phyloP scores from a whole-genome alignment of 148 eudicot species.

The Nyssa sinensis region DNA sequence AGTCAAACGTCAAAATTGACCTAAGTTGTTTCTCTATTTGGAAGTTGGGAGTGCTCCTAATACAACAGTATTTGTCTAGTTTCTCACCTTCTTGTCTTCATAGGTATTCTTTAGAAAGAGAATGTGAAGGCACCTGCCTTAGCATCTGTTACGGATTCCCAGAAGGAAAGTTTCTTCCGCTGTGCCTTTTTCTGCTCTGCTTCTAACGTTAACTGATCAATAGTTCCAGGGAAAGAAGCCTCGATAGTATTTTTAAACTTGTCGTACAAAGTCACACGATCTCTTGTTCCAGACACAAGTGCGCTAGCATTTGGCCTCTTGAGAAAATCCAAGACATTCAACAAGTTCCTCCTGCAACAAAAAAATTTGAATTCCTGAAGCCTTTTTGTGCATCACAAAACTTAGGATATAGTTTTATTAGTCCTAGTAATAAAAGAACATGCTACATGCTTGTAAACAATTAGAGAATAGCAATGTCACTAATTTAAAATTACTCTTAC shows the following conservation, averaged over 20 bases:
- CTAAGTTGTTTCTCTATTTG: background rate
- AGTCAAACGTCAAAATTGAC: background rate
- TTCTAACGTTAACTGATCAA: conserved; percentile 52
- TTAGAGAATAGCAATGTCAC: background rate
- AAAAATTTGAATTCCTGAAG: background rate
- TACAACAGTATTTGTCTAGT: background rate
- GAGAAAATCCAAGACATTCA: conserved; percentile 86
- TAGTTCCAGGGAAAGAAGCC: conserved; percentile 67
- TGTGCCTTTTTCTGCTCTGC: conserved; percentile 52
- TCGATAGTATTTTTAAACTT: conserved; percentile 80
- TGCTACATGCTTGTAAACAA: background rate
- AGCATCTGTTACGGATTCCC: conserved; percentile 79
- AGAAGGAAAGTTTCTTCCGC: conserved; percentile 58
- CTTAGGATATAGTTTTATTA: background rate
- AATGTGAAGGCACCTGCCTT: conserved; percentile 83
- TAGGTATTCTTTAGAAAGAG: conserved; percentile 45
- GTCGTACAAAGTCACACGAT: conserved; percentile 73
- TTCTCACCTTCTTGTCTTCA: background rate
- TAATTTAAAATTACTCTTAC: background rate
- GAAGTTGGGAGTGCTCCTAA: background rate
- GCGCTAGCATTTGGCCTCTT: conserved; percentile 85
- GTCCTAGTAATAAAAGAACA: no score
- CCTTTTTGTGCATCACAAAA: background rate
- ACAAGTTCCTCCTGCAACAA: conserved; percentile 74
- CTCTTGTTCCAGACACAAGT: conserved; percentile 92